Conservation (phyloP, 2,329 filamentous ascomycete species). For the Hypoxylon sp. region DNA sequence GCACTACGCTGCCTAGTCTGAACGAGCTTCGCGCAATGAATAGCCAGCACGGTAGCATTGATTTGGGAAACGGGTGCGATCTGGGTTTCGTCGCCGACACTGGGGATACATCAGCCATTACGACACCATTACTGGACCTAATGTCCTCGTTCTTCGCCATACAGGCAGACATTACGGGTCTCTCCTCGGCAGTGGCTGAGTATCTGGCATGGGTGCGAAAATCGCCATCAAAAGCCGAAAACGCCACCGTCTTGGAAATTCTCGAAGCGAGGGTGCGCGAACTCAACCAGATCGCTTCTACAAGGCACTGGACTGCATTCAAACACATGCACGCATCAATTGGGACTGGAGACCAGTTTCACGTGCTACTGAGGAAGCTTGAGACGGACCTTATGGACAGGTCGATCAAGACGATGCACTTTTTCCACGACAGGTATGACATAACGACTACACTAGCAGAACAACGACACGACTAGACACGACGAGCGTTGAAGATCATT, state of each 20-base stretch:
- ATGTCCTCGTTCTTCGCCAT: constrained; percentile 5
- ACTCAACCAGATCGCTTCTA: constrained; percentile 9
- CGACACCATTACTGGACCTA: not conserved
- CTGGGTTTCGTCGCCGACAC: not conserved
- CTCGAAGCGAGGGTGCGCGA: constrained; percentile 12
- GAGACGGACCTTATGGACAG: constrained; percentile 5
- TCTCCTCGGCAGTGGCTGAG: constrained; percentile 9
- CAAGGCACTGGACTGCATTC: constrained; percentile 4
- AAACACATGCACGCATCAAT: constrained; percentile 11
- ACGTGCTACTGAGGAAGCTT: not conserved
- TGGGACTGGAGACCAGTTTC: not conserved
- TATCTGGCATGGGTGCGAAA: constrained; percentile 12
- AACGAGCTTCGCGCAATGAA: constrained; percentile 11
- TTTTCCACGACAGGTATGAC: constrained; percentile 9
- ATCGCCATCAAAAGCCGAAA: not conserved
- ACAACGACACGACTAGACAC: not conserved
- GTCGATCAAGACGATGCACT: constrained; percentile 5
- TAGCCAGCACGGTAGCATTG: not conserved
- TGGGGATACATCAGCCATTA: not conserved
- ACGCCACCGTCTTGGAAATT: not conserved
- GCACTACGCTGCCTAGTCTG: constrained; percentile 1
- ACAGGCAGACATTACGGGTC: constrained; percentile 12
- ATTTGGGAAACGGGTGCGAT: not conserved
- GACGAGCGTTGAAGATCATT: not conserved
- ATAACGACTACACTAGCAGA: constrained; percentile 7